phyloP scores from a whole-genome alignment of 495 filamentous ascomycete species.

The Patellaria atrata region DNA sequence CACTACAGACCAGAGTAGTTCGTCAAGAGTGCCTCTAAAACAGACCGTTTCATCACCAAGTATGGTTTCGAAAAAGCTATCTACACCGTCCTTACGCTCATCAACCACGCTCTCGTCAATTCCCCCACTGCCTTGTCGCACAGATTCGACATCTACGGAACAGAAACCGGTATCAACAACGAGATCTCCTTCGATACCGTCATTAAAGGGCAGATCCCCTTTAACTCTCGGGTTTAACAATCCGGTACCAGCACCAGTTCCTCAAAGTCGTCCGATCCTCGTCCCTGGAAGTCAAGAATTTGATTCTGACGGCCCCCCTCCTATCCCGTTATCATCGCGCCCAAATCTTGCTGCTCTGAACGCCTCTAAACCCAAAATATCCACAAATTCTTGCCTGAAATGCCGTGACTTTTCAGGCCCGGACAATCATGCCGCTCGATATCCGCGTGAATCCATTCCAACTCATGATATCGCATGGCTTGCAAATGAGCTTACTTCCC shows the following conservation, averaged over 20 bases:
- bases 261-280: slow-evolving; percentile 12
- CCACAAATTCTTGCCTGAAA: slow-evolving; percentile 41
- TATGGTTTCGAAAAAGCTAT: slow-evolving; percentile 1
- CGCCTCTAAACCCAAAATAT: slow-evolving; percentile 38
- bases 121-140: slow-evolving; percentile 12
- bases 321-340: slow-evolving; percentile 41
- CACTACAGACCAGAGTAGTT: slow-evolving; percentile 15
- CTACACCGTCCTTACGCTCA: too few species aligned
- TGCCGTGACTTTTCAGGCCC: slow-evolving; percentile 81
- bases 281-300: neutral
- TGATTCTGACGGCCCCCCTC: slow-evolving; percentile 30
- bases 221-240: too few species aligned
- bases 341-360: slow-evolving; percentile 42
- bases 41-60: slow-evolving; percentile 9
- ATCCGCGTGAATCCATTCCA: slow-evolving; percentile 55
- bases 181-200: slow-evolving; percentile 6
- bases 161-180: slow-evolving; percentile 1
- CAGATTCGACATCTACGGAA: slow-evolving; percentile 1
- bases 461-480: slow-evolving; percentile 52
- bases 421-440: slow-evolving; percentile 63
- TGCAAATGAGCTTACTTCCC: slow-evolving; percentile 58
- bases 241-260: slow-evolving; percentile 24
- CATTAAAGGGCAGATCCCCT: slow-evolving; percentile 22
- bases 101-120: slow-evolving; percentile 12
- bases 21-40: slow-evolving; percentile 7